A percentile compares a stretch with the other conserved stretches of the same genome.
phyloP scores from a whole-genome alignment of 257 asterid genomes.

The Plantago ovata region DNA sequence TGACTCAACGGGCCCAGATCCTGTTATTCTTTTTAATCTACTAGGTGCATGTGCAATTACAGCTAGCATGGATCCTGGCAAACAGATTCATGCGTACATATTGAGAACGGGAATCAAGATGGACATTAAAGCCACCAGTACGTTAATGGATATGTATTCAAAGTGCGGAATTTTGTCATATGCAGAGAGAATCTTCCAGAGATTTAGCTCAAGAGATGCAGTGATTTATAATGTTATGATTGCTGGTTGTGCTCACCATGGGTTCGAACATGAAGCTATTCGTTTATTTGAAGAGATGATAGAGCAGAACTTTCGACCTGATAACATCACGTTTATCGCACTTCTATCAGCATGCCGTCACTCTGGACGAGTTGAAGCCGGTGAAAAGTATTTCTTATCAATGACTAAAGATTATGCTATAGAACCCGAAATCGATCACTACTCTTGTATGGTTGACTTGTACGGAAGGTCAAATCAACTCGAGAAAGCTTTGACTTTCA shows the following conservation, averaged over 20 bases:
- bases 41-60: conserved; percentile 60
- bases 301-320: conserved; percentile 48
- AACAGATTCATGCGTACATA: conserved; percentile 68
- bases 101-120: conserved; percentile 37
- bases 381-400: conserved; percentile 62
- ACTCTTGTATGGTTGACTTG: conserved; percentile 92
- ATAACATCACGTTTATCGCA: conserved; percentile 70
- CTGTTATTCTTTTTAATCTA: conserved; percentile 52
- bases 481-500: conserved; percentile 56
- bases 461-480: conserved; percentile 80
- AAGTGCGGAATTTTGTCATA: conserved; percentile 65
- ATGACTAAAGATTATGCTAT: conserved; percentile 58
- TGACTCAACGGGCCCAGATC: conserved; percentile 38
- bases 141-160: conserved; percentile 79
- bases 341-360: conserved; percentile 88
- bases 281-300: conserved; percentile 56
- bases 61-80: conserved; percentile 63
- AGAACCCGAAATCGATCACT: conserved; percentile 72
- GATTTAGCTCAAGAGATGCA: conserved; percentile 36
- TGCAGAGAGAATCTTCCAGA: conserved; percentile 49
- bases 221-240: conserved; percentile 76
- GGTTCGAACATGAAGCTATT: conserved; percentile 54
- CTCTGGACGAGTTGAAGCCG: conserved; percentile 58
- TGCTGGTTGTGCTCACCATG: conserved; percentile 86
- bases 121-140: conserved; percentile 53